These are phyloP conservation scores for Torulaspora delbrueckii DNA, from an alignment of 805 yeast genomes.

Conservation along the genomic window DNA sequence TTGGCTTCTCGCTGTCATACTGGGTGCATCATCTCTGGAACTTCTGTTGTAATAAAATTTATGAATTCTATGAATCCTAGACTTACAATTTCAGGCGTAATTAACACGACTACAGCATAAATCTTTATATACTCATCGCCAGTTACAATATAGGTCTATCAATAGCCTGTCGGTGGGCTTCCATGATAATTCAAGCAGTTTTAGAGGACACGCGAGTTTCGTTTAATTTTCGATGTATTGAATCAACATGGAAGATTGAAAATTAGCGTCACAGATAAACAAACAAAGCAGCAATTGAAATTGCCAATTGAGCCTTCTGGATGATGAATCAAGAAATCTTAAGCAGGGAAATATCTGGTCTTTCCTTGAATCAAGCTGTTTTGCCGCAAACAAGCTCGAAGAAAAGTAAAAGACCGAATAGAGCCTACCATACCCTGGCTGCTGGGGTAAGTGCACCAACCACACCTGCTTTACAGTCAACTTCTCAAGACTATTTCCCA, in stretches of 20 bases:
- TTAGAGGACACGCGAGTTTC: background rate
- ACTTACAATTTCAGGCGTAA: background rate
- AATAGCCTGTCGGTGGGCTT: background rate
- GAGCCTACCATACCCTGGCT: constrained; percentile 30
- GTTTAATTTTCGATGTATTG: background rate
- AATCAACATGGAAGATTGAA: background rate
- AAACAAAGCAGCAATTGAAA: background rate
- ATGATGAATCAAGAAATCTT: constrained; percentile 17
- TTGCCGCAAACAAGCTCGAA: constrained; percentile 13
- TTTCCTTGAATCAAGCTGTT: constrained; percentile 21
- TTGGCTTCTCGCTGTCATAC: background rate
- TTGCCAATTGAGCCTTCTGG: background rate
- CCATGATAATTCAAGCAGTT: background rate
- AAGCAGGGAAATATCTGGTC: constrained; percentile 18
- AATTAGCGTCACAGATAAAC: background rate
- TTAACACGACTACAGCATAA: too few species aligned
- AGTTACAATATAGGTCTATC: background rate
- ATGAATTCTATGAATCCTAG: background rate
- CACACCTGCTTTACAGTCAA: constrained; percentile 9
- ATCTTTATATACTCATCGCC: too few species aligned
- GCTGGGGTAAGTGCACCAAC: constrained; percentile 14
- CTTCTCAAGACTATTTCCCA: constrained; percentile 10
- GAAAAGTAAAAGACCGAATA: constrained; percentile 30
- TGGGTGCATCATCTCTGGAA: background rate
- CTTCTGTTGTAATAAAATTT: background rate